Base-by-base conservation (phyloP, 352 stramenopile genomes). In the Phytophthora macrochlamydospora region DNA sequence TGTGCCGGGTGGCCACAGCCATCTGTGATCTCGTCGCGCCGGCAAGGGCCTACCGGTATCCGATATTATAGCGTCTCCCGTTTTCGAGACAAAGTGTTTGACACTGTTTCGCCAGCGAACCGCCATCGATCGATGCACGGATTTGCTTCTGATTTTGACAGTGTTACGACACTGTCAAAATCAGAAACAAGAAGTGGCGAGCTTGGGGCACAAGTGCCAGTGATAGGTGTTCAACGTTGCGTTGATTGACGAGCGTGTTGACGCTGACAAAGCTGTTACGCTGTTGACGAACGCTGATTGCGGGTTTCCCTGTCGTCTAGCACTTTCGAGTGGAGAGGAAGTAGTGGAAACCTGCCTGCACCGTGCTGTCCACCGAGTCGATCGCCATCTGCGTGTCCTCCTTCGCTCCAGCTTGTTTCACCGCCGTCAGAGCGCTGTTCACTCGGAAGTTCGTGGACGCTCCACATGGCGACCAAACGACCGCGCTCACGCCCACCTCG, bases 391-490 rank as follows among this genome's bases (percentile, higher is more conserved):
- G 74, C 30, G 79, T 78, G 12, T 83, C 65, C 24, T 81, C 67
- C 43, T 67, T 70, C 6, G 46, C 60, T 1, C 40, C 52, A 7
- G 63, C 12, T 37, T 56, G 49, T 59, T 86, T 86, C 46, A 61
- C 63, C 6, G 72, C 75, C 13, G 75, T 83, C 46, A 83, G 67
- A 9, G 72, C 78, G 46, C 60, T 80, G 62, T 83, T 86, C n/a
- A 86, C 67, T 38, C 78, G 75, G 59, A 86, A 83, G 65, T 80
- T 80, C 44, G 72, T 83, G 13, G 69, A 83, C 2, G 72, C 70
- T 18, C 75, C 78, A 42, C 78, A 86, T 1, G 75, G 69, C 4
- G 78, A 80, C 78, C 78, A 86, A n/a, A 83, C 78, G 14, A 86
- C 58, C 28, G 75, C 75, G n/a, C 58, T 66, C 2, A 83, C 75